Percentiles rank a stretch among this genome's conserved stretches.
These are phyloP conservation scores for Prunus persica DNA, from an alignment of 306 rosid genomes.

Conservation along the genomic window Prunus_persica_NCBIv2 NC_034014.1:22380001-22380500, in stretches of 20 bases:
- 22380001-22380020: slow-evolving; percentile 15
- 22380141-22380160: slow-evolving; percentile 99
- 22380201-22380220: not conserved
- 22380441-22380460: slow-evolving; percentile 72
- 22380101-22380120: slow-evolving; percentile 92
- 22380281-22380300: slow-evolving; percentile 89
- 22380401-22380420: slow-evolving; percentile 85
- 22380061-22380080: not conserved
- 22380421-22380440: slow-evolving; percentile 85
- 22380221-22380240: too few relatives aligned
- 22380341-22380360: slow-evolving; percentile 7
- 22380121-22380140: slow-evolving; percentile 92
- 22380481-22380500: slow-evolving; percentile 13
- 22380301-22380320: slow-evolving; percentile 91
- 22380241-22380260: slow-evolving; percentile 10
- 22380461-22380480: slow-evolving; percentile 66
- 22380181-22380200: slow-evolving; percentile 8
- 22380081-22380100: slow-evolving; percentile 91
- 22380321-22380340: slow-evolving; percentile 34
- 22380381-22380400: slow-evolving; percentile 41
- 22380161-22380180: slow-evolving; percentile 51
- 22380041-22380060: not conserved
- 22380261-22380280: slow-evolving; percentile 85
- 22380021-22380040: slow-evolving; percentile 11
- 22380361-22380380: not conserved